Base-by-base conservation (phyloP, 2,329 filamentous ascomycete genomes). In the Endoconidiophora laricicola region DNA sequence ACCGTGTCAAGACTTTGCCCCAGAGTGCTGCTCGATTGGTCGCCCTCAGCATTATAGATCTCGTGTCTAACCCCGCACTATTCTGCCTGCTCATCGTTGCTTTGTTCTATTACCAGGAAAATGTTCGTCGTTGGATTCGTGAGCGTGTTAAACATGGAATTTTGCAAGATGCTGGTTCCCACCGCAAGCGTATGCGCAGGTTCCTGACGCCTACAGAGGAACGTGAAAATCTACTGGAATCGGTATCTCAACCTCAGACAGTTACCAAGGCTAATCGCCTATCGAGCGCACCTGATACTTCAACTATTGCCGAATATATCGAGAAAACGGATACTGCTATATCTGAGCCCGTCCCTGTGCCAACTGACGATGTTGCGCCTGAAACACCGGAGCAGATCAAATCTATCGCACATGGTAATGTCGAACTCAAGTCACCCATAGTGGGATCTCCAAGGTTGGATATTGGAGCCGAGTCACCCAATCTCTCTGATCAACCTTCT, bases 1-100 rank as follows among this genome's bases (percentile, higher is more conserved):
- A 70, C 24, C 72, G 68, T 42, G 64, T 77, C 50, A 71, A 68
- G 57, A 63, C 66, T 24, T 60, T 79, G 1, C 73, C 72, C 1
- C 65, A 69, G 41, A 67, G 69, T 22, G 73, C 70, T 0, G 64
- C 66, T 18, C 48, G 48, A 6, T 37, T 46, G 24, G 44, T 50
- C 22, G 52, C 44, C 12, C 24, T 50, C 0, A 66, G 71, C 40
- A 61, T 76, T 6, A 59, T 72, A 5, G 74, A 79, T 41, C 69
- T 79, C 10, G 59, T 79, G 41, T 70, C 66, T 49, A 78, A 78
- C 53, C 74, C 74, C 0, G 65, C 71, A 7, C 61, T 73, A 6
- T 65, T 74, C 5, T 58, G 73, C 2, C 56, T 74, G 14, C 60
- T 73, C 22, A 56, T 69, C n/a, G 55, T 64, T 6, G 59, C 63